Evolutionary conservation across 129 eudicot species (phyloP), one percentile per base, ranked within the genome.

Genomic region (Arctium lappa): DNA sequence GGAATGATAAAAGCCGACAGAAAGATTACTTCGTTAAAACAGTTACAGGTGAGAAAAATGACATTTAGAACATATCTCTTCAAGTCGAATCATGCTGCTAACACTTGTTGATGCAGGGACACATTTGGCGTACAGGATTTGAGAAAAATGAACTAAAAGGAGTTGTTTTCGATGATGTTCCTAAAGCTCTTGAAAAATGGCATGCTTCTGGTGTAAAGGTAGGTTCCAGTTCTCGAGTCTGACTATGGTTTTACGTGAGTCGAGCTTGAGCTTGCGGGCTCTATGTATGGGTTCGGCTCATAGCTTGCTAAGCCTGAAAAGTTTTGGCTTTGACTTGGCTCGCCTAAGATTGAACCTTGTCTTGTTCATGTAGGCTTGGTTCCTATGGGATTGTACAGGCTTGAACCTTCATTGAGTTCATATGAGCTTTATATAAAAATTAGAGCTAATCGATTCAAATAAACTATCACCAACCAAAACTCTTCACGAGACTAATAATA

Each of bases 1-100:
- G 98, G 91, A 74, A 95, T 95, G 99, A 95, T 95, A 79, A 90
- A 86, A 91, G 98, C 99, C 78, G 98, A 95, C 87, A 72, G 98
- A 72, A 95, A 95, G 83, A 93, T 95, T 78, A 95, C 99, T 86
- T 80, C 99, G 48, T 81, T 95, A 77, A 95, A 95, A 87, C 95
- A 95, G 74, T 87, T 95, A 76, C 99, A 95, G 74, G 99, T 91
- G 81, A 95, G 88, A 10, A 80, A 71, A 37, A 27, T 6, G 27
- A 32, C 32, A n/a, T 36, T 74, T 18, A 15, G 29, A 53, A 40
- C 70, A 72, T 1, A 32, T 33, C n/a, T 34, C 13, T 76, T 65
- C 12, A 30, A 3, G 32, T 0, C 31, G 36, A 11, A 50, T 34
- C 15, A 8, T 3, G 30, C 29, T 37, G 73, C 89, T 84, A 66